Conservation (phyloP, 306 rosid species). For the Pyrus pyrifolia region DNA sequence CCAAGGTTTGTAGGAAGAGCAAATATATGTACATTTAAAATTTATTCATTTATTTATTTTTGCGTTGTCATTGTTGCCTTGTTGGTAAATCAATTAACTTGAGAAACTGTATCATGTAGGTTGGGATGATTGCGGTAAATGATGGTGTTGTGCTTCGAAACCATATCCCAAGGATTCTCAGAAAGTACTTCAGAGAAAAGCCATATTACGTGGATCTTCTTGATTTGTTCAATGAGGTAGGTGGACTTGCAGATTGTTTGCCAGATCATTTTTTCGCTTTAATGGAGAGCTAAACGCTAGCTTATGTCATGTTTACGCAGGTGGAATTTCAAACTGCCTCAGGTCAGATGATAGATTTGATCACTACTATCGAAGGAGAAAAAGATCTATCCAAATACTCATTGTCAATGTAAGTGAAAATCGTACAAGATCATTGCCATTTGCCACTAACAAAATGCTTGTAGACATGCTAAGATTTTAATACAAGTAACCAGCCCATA, state of each 20-base stretch:
- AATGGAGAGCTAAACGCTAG: background rate
- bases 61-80: slow-evolving; percentile 1
- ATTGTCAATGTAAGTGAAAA: slow-evolving; percentile 57
- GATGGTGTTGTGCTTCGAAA: slow-evolving; percentile 67
- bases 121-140: slow-evolving; percentile 75
- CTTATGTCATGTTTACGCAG: slow-evolving; percentile 14
- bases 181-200: slow-evolving; percentile 70
- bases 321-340: slow-evolving; percentile 89
- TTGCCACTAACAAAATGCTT: background rate
- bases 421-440: background rate
- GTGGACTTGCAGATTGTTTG: slow-evolving; percentile 8
- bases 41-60: background rate
- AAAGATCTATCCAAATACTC: slow-evolving; percentile 75
- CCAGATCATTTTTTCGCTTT: background rate
- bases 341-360: slow-evolving; percentile 91
- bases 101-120: slow-evolving; percentile 25
- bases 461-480: background rate
- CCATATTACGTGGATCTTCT: slow-evolving; percentile 71
- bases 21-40: background rate
- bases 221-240: slow-evolving; percentile 85
- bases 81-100: slow-evolving; percentile 3
- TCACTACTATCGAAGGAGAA: slow-evolving; percentile 75
- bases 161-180: slow-evolving; percentile 66
- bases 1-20: slow-evolving; percentile 23
- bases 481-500: background rate